phyloP scores from a whole-genome alignment of 2,329 filamentous ascomycete genomes.

The Pseudopyricularia javanii region DNA sequence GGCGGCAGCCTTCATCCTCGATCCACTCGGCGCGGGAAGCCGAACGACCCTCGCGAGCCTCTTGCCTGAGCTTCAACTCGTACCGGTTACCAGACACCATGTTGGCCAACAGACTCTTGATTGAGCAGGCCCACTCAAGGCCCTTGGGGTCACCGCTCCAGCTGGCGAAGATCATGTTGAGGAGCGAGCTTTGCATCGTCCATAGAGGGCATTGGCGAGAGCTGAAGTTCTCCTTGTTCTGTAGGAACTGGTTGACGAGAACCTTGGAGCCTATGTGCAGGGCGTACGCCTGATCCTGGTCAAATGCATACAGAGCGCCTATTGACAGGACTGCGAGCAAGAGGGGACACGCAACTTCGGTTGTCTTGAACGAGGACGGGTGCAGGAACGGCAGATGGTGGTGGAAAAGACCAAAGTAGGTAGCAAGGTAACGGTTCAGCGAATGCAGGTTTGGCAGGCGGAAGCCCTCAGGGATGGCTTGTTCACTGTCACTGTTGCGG shows the following conservation, averaged over 20 bases:
- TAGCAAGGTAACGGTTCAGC: conserved; percentile 84
- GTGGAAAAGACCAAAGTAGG: conserved; percentile 95
- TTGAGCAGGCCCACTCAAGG: conserved; percentile 96
- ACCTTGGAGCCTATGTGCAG: conserved; percentile 96
- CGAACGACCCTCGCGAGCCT: conserved; percentile 64
- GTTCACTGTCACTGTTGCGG: conserved; percentile 65
- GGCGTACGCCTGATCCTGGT: conserved; percentile 94
- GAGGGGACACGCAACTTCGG: conserved; percentile 67
- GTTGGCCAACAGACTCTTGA: conserved; percentile 94
- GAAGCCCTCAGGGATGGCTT: conserved; percentile 78
- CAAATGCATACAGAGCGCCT: conserved; percentile 90
- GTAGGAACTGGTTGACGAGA: conserved; percentile 89
- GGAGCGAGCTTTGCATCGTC: conserved; percentile 93
- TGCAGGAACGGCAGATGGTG: conserved; percentile 94
- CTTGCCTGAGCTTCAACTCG: conserved; percentile 84
- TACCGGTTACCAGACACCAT: conserved; percentile 98
- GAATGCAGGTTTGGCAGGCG: conserved; percentile 69
- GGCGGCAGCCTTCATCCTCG: conserved; percentile 88
- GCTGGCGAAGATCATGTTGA: conserved; percentile 98
- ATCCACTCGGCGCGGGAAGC: conserved; percentile 87
- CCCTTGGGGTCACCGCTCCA: conserved; percentile 98
- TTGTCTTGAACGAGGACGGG: conserved; percentile 77
- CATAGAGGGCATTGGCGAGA: conserved; percentile 93
- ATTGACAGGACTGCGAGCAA: conserved; percentile 87
- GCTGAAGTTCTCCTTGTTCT: conserved; percentile 98